A percentile compares a stretch with the other conserved stretches of the same genome.
Evolutionary conservation across 768 basidiomycete species (phyloP).

Genomic region (Hydnum rufescens): DNA sequence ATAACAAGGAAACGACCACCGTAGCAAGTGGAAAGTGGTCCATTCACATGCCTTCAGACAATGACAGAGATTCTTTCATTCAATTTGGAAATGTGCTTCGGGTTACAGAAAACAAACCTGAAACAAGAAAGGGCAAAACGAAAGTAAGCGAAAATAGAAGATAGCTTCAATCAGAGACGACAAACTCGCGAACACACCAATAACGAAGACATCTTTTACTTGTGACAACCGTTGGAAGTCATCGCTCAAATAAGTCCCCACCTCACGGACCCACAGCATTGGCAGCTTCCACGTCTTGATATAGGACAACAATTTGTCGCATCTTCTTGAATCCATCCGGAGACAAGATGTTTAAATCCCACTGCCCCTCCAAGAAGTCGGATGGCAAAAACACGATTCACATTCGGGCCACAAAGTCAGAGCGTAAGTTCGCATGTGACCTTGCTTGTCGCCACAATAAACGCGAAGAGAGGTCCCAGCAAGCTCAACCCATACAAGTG

Average conservation of each 20-base stretch:
- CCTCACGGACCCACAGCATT: not conserved
- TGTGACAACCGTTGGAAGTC: too few relatives aligned
- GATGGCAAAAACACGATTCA: slow-evolving; percentile 11
- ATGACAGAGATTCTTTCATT: too few relatives aligned
- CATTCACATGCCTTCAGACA: too few relatives aligned
- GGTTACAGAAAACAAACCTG: not conserved
- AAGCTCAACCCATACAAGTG: slow-evolving; percentile 20
- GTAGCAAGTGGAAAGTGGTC: too few relatives aligned
- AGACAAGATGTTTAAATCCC: slow-evolving; percentile 21
- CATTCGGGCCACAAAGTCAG: slow-evolving; percentile 11
- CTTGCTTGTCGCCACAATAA: slow-evolving; percentile 18
- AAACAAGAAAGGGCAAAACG: not conserved
- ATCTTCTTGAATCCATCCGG: slow-evolving; percentile 18
- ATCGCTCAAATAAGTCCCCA: too few relatives aligned
- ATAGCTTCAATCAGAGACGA: too few relatives aligned
- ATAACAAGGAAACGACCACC: too few relatives aligned
- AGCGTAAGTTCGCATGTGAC: slow-evolving; percentile 15
- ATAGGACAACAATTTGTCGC: slow-evolving; percentile 18
- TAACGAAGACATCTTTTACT: too few relatives aligned
- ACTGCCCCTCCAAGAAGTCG: slow-evolving; percentile 16
- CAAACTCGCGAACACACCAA: too few relatives aligned
- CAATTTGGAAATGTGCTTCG: too few relatives aligned
- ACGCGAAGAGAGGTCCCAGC: slow-evolving; percentile 22
- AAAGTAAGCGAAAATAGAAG: not conserved
- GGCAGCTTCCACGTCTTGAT: not conserved